These are phyloP conservation scores for Jatropha podagrica DNA, from an alignment of 441 rosid genomes.

Conservation along the genomic window DNA sequence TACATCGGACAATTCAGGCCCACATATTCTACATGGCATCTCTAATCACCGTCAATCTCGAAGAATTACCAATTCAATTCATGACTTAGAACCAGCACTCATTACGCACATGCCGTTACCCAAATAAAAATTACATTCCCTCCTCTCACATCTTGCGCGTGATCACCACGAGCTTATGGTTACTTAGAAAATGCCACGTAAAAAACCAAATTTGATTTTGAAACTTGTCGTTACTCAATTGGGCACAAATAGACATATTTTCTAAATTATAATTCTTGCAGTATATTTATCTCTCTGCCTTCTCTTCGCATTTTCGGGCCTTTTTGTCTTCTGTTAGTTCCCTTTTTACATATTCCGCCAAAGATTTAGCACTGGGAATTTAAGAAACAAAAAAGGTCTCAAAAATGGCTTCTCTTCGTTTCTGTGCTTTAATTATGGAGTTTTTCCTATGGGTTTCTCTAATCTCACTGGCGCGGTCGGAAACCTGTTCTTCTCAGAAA, in stretches of 20 bases:
- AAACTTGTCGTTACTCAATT: not conserved
- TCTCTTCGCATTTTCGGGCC: not conserved
- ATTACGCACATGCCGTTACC: not conserved
- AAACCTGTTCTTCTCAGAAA: slow-evolving; percentile 38
- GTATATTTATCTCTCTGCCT: not conserved
- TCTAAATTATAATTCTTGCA: not conserved
- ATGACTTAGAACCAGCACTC: not conserved
- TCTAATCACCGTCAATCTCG: too few relatives aligned
- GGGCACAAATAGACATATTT: not conserved
- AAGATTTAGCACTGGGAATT: not conserved
- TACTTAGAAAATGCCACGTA: not conserved
- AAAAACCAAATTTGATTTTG: not conserved
- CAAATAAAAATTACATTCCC: not conserved
- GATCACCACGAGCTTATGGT: not conserved
- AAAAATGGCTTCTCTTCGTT: slow-evolving; percentile 17
- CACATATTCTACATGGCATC: not conserved
- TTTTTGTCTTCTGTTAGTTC: not conserved
- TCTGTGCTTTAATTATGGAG: slow-evolving; percentile 21
- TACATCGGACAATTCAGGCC: not conserved
- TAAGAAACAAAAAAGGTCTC: too few relatives aligned
- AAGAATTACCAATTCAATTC: not conserved
- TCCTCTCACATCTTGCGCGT: not conserved
- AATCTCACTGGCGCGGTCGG: slow-evolving; percentile 43
- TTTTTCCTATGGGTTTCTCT: slow-evolving; percentile 29
- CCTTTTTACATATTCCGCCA: slow-evolving; percentile 23